Conservation (phyloP, 345 rosid species). For the Acer yangbiense region DNA sequence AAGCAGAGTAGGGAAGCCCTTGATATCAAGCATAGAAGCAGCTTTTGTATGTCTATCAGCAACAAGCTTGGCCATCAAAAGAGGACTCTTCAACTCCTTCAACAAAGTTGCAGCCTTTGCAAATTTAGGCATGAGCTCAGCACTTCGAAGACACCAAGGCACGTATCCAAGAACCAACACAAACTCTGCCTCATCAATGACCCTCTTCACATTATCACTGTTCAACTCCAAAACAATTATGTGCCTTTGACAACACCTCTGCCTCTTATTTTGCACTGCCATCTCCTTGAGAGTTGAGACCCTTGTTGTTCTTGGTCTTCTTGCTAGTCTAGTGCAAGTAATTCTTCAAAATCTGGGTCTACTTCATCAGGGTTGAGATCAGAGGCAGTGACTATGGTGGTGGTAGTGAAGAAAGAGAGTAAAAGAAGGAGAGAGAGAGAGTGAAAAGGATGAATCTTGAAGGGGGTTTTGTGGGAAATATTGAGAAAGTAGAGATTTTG, state of each 20-base stretch:
- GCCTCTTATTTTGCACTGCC: conserved; percentile 47
- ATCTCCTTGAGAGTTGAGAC: too few relatives aligned
- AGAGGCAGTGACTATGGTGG: conserved; percentile 27
- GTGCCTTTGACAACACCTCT: conserved; percentile 71
- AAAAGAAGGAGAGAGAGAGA: conserved; percentile 43
- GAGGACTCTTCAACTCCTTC: conserved; percentile 55
- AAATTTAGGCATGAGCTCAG: conserved; percentile 86
- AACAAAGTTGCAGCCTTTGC: conserved; percentile 81
- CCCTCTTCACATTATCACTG: conserved; percentile 51
- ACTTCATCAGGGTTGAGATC: conserved; percentile 26
- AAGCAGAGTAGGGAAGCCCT: conserved; percentile 80
- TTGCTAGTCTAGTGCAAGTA: conserved; percentile 61
- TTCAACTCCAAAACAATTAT: conserved; percentile 74
- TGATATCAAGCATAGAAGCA: conserved; percentile 64
- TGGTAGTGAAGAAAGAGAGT: conserved; percentile 30
- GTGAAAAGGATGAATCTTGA: conserved; percentile 47
- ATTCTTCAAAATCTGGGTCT: conserved; percentile 51
- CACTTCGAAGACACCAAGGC: conserved; percentile 87
- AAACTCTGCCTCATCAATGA: conserved; percentile 53
- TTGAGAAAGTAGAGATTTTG: too few relatives aligned
- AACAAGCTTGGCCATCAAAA: conserved; percentile 84
- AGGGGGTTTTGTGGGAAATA: not conserved
- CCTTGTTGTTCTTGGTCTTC: conserved; percentile 26
- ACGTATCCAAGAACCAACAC: conserved; percentile 83
- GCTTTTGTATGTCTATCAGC: conserved; percentile 72